These are phyloP conservation scores for Sistotremastrum suecicum DNA, from an alignment of 768 basidiomycete species.

Conservation along the genomic window DNA sequence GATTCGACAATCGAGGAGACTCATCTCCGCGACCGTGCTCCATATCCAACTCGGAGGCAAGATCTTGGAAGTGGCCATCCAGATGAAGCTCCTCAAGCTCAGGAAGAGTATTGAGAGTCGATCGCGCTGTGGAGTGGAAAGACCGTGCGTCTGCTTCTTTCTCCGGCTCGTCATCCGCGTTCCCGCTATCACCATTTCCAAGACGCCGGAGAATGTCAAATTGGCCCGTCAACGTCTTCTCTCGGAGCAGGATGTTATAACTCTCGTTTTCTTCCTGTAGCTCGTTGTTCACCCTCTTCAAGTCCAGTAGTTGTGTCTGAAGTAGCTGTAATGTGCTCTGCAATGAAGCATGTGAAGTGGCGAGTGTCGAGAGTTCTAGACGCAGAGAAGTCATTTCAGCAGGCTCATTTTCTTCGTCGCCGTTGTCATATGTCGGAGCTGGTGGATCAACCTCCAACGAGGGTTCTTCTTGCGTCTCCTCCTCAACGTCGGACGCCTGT, in stretches of 20 bases:
- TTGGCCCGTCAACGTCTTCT: slow-evolving; percentile 82
- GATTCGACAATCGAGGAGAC: slow-evolving; percentile 16
- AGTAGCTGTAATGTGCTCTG: slow-evolving; percentile 76
- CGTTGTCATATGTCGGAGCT: slow-evolving; percentile 29
- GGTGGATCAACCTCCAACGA: slow-evolving; percentile 7
- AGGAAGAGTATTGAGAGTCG: slow-evolving; percentile 4
- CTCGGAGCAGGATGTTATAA: slow-evolving; percentile 85
- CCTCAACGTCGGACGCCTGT: slow-evolving; percentile 21
- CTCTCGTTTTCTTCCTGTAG: slow-evolving; percentile 95
- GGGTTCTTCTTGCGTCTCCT: slow-evolving; percentile 26
- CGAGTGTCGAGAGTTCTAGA: slow-evolving; percentile 75
- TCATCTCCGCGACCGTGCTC: slow-evolving; percentile 37
- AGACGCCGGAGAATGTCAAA: slow-evolving; percentile 66
- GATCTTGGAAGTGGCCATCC: slow-evolving; percentile 26
- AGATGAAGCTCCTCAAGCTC: slow-evolving; percentile 23
- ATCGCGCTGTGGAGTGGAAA: neutral
- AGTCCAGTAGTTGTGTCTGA: slow-evolving; percentile 71
- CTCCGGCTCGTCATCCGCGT: slow-evolving; percentile 19
- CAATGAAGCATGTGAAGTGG: slow-evolving; percentile 71
- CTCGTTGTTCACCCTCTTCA: slow-evolving; percentile 78
- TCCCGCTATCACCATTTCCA: slow-evolving; percentile 28
- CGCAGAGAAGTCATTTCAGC: slow-evolving; percentile 76
- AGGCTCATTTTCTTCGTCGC: slow-evolving; percentile 62
- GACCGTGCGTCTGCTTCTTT: slow-evolving; percentile 26
- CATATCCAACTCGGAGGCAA: slow-evolving; percentile 14